Percentiles rank a stretch among this genome's conserved stretches.
Evolutionary conservation across 225 moss, liverwort and hornwort genomes (phyloP).

Genomic region (Takakia lepidozioides): DNA sequence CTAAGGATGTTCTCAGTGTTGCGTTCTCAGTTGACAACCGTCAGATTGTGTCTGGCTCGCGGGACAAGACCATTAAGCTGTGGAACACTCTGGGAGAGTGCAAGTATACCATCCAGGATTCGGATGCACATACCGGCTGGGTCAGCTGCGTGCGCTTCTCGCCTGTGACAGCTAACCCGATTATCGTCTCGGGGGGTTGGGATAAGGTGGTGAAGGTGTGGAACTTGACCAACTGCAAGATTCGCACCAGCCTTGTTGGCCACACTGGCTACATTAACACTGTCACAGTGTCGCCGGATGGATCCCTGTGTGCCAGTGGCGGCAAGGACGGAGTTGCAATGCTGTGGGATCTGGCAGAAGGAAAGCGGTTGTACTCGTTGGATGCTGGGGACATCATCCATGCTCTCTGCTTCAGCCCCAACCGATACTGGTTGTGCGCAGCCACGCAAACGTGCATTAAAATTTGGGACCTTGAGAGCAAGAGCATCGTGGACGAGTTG

Average conservation of each 20-base stretch:
- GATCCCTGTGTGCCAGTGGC: conserved; percentile 85
- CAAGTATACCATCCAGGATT: conserved; percentile 97
- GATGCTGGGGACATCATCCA: conserved; percentile 93
- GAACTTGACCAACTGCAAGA: conserved; percentile 98
- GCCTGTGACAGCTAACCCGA: conserved; percentile 75
- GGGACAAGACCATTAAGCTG: conserved; percentile 56
- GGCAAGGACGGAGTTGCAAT: conserved; percentile 95
- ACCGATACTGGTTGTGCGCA: conserved; percentile 95
- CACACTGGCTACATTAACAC: conserved; percentile 96
- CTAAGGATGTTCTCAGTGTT: conserved; percentile 81
- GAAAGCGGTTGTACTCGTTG: conserved; percentile 85
- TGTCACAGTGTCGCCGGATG: conserved; percentile 83
- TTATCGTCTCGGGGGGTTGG: conserved; percentile 92
- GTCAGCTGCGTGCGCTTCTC: conserved; percentile 98
- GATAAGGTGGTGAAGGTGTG: conserved; percentile 98
- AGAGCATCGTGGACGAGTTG: conserved; percentile 89
- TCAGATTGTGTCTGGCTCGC: conserved; percentile 54
- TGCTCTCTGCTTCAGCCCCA: conserved; percentile 89
- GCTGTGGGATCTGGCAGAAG: conserved; percentile 94
- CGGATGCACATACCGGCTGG: conserved; percentile 90
- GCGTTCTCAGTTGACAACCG: conserved; percentile 53
- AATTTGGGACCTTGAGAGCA: conserved; percentile 98
- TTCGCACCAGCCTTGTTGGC: conserved; percentile 71
- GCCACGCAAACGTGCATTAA: conserved; percentile 94
- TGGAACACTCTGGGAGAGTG: conserved; percentile 73